Base-by-base conservation (phyloP, 225 moss, liverwort and hornwort species). In the Marchantia polymorpha region DNA sequence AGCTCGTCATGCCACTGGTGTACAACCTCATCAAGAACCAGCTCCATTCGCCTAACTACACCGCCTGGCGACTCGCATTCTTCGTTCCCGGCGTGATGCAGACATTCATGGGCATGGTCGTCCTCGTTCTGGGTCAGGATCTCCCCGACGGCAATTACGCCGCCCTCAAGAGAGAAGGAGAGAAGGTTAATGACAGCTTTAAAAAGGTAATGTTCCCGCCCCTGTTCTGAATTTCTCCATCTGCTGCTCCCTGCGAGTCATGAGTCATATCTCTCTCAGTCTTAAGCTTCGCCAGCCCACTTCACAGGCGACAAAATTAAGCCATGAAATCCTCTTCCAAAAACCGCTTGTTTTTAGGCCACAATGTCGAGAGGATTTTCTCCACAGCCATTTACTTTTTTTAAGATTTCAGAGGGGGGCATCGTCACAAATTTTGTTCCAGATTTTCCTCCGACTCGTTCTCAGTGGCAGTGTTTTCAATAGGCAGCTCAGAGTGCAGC, bases 1-100 rank as follows among this genome's bases (percentile, higher is more conserved):
- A 92, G 73, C 91, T 92, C 66, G 89, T 92, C 81, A 92, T 92
- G 92, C 92, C 92, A 11, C 88, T 91, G 49, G 83, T 92, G 19
- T 92, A 59, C 67, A 82, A 53, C 52, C 72, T 92, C 78, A 92
- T 92, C 61, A 77, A 52, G 0, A 17, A 81, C 12, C 73, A 81
- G 10, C 73, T 91, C 65, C 50, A 82, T 2, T 7, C 90, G 51
- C 79, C 88, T 12, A 75, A 0, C 27, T 91, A 84, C 82, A 91
- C 84, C 0, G 90, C 91, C 12, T 91, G 91, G 90, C 82, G 91
- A 23, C 64, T 91, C 20, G 77, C 90, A 6, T 91, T 88, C 25
- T 91, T 91, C 79, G 39, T 91, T 50, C 91, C 90, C 23, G 91
- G 91, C 58, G 78, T 86, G 49, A 86, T 91, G 84, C 92, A 90